Conservation (phyloP, 345 rosid genomes). For the Arabidopsis suecica region DNA sequence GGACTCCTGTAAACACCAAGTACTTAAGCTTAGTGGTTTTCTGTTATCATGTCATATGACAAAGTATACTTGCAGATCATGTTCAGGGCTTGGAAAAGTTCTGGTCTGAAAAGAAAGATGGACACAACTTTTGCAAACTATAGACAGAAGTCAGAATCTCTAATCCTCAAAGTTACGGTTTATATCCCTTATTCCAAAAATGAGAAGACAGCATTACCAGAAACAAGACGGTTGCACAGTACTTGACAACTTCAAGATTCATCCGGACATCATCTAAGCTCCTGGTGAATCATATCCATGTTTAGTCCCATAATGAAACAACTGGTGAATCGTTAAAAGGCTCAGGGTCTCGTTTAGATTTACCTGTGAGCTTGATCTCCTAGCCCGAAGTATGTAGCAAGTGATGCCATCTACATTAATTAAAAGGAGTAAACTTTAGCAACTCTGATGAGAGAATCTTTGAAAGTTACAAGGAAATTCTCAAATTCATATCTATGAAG, state of each 20-base stretch:
- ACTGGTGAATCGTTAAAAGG: not conserved
- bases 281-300: conserved; percentile 52
- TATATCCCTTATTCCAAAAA: not conserved
- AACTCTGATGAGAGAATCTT: not conserved
- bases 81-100: not conserved
- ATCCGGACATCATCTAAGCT: conserved; percentile 88
- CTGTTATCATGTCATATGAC: not conserved
- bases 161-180: not conserved
- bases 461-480: not conserved
- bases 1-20: conserved; percentile 48
- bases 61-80: not conserved
- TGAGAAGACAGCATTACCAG: conserved; percentile 56
- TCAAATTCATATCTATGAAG: not conserved
- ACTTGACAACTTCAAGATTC: conserved; percentile 91
- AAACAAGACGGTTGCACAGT: conserved; percentile 87
- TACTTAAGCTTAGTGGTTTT: not conserved
- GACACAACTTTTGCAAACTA: conserved; percentile 1
- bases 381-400: conserved; percentile 79
- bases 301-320: not conserved
- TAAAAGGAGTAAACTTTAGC: not conserved
- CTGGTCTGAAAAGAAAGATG: not conserved
- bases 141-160: not conserved
- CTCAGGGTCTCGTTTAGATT: not conserved
- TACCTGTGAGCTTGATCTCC: conserved; percentile 86
- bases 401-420: conserved; percentile 73